Base-by-base conservation (phyloP, 1,139 yeast genomes). In the Scheffersomyces lignicola region DNA sequence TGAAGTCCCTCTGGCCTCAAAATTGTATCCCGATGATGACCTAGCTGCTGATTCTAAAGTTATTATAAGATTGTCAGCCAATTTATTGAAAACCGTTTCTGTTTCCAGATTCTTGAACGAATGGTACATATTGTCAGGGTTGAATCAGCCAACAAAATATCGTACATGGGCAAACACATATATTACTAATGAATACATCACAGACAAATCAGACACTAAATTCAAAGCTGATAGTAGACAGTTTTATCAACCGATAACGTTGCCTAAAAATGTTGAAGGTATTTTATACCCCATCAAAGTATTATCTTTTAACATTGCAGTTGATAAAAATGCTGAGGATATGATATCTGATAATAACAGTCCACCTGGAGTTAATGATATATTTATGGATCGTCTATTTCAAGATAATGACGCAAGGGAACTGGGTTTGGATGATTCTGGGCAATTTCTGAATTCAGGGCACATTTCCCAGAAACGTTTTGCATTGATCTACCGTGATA, bases 91-190 rank as follows among this genome's bases (percentile, higher is more conserved):
- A 12, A 41, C 41, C 20, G 42, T 47, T 17, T 48, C 58, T 7
- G 40, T 56, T 9, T 51, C 59, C 3, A 49, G 63, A 16, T 52
- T 63, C 24, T 43, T 64, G 15, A 63, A 62, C 43, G 68, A 62
- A 42, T 64, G 70, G 70, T 60, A 58, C 42, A 32, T 60, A 10
- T 45, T 62, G 7, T 56, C 62, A 12, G 65, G 62, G 1, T 26
- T 31, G 10, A 54, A 56, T 24, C 45, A 47, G 5, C 53, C 56
- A 1, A 18, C 27, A 2, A 24, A 34, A 4, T 57, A 50, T 31
- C 37, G 59, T 6, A 29, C 48, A 10, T 50, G 56, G 45, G 34
- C 51, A 10, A 56, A 54, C 32, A 46, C 43, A 11, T 38, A 43
- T 17, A 39, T 51, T 8, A 33, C 40, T n/a, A 51, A 53, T 29